Evolutionary conservation across 306 rosid genomes (phyloP), one percentile per base, ranked within the genome.

Genomic region (Quercus mongolica): DNA sequence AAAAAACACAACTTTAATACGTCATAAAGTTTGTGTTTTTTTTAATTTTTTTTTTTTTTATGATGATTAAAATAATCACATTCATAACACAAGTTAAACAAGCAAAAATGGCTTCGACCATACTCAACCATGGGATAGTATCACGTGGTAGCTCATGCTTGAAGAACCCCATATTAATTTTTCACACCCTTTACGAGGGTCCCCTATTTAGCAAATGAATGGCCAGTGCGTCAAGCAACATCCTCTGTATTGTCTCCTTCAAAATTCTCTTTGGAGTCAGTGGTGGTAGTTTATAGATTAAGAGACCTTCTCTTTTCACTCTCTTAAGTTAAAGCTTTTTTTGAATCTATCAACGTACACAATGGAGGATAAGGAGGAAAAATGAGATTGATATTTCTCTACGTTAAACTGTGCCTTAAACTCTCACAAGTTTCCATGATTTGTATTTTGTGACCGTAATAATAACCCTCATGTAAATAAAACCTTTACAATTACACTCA

Each of bases 171-270:
- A 71, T 74, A 23, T 49, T 49, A 11, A 56, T 69, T 70, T 26
- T 18, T 26, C 74, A 77, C 81, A 64, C 79, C 67, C 76, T 67
- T 83, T 83, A 59, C 87, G 85, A 84, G 83, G 78, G 69, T 15
- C 23, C 78, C 65, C 57, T 28, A 8, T 41, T 38, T 41, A 4
- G 3, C 49, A 19, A 54, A 68, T 67, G 58, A 73, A 56, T 82
- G 82, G 84, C 90, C 87, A 89, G 82, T 91, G 90, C 87, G 91
- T 88, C 83, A 91, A 93, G 96, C 91, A 93, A 91, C 94, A 89
- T 86, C 91, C 89, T 90, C 90, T 85, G 78, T 76, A 73, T 82
- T 83, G 86, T 85, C 87, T 83, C 82, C 70, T 77, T 87, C 86
- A 75, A 84, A 49, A 81, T 56, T 83, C 82, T 31, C 71, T 59